Evolutionary conservation across 2,329 filamentous ascomycete genomes (phyloP), one percentile per base, ranked within the genome.

Genomic region (Diaporthe eres): DNA sequence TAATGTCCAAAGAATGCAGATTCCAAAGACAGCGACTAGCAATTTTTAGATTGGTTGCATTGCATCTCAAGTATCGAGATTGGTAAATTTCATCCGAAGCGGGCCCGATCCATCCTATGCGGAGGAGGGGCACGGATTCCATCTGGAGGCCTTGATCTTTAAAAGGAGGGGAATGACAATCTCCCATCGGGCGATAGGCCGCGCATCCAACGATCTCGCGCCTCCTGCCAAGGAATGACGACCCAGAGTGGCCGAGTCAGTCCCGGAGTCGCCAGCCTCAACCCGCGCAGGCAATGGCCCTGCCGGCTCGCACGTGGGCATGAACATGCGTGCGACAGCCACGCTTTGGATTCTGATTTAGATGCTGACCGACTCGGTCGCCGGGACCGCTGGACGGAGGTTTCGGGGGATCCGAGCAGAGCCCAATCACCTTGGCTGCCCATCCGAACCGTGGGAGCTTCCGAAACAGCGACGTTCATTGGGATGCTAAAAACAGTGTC

Each of bases 361-460:
- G 49, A 53, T 53, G 28, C 22, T 53, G 65, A 68, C 65, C 65
- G 65, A 68, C 47, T 68, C 65, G 65, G 65, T 68, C 65, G 65
- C 65, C 65, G 31, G 60, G 58, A 7, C 12, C 13, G 4, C 5
- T 28, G 3, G 65, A 22, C 47, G 31, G 65, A 53, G 47, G 31
- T 68, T 68, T 53, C 65, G 65, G 65, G 47, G 47, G 8, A 51
- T 34, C 47, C 65, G 65, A 70, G 49, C 65, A 39, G 22, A 55
- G 49, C 15, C 65, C 65, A 55, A 55, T 70, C 65, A 42, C 9
- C 49, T 55, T 22, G 34, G 31, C 34, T 55, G 65, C 49, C 65
- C 65, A 17, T 42, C 65, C 49, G 49, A 55, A 55, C 65, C 22
- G 34, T 51, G 47, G 22, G 15, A 42, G 49, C 34, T 42, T 70